Evolutionary conservation across 1,139 yeast species (phyloP).

Genomic region (Diutina pseudorugosa): DNA sequence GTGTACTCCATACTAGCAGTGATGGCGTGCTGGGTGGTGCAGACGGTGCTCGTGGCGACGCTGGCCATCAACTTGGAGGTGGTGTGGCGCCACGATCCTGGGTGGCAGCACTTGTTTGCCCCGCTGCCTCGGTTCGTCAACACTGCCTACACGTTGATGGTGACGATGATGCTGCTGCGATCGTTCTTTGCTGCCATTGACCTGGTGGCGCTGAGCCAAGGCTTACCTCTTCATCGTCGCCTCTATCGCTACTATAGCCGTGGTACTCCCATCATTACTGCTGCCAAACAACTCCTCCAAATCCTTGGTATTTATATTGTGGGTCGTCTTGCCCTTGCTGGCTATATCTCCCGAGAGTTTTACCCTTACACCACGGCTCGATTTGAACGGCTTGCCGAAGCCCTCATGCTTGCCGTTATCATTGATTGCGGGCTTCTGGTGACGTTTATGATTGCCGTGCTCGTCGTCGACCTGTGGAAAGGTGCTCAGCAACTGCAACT

Average conservation of each 20-base stretch:
- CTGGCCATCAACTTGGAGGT: slow-evolving; percentile 31
- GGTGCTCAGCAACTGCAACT: neutral
- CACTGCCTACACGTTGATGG: slow-evolving; percentile 15
- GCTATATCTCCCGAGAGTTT: neutral
- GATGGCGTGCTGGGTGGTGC: slow-evolving; percentile 46
- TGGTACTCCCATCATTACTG: neutral
- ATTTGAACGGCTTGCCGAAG: neutral
- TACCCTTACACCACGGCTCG: neutral
- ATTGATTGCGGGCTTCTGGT: slow-evolving; percentile 49
- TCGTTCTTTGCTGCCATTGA: neutral
- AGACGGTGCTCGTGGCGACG: slow-evolving; percentile 38
- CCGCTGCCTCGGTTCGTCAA: slow-evolving; percentile 20
- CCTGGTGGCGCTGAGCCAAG: neutral
- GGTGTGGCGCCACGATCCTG: slow-evolving; percentile 10
- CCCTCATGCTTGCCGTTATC: slow-evolving; percentile 19
- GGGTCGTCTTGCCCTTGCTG: neutral
- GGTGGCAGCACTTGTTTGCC: slow-evolving; percentile 20
- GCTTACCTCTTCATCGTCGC: neutral
- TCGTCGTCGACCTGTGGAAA: slow-evolving; percentile 43
- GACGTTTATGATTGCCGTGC: slow-evolving; percentile 51
- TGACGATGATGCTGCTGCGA: slow-evolving; percentile 10
- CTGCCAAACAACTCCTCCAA: neutral
- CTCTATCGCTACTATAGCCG: neutral
- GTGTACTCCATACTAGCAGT: slow-evolving; percentile 52
- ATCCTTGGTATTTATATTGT: neutral